Evolutionary conservation across 192 early-diverging fungal species (phyloP).

Genomic region (Powellomyces hirtus): DNA sequence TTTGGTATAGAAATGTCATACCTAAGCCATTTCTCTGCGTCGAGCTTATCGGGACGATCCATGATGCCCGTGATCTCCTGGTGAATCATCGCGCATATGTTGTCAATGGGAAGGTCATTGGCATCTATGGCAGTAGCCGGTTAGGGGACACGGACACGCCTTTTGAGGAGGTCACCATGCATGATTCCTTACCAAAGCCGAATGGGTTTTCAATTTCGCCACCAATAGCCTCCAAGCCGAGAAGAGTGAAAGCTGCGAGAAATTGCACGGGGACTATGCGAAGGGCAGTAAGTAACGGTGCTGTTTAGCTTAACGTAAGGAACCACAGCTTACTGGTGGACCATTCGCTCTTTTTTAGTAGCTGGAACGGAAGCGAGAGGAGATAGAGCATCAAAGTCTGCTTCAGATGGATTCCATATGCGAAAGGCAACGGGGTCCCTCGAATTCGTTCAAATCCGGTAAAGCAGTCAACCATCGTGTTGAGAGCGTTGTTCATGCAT

Average conservation of each 20-base stretch:
- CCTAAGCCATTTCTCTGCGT: background rate
- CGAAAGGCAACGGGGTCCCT: slow-evolving; percentile 80
- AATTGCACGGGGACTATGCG: background rate
- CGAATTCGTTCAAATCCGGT: slow-evolving; percentile 78
- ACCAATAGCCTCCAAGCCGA: slow-evolving; percentile 83
- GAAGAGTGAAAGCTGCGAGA: slow-evolving; percentile 16
- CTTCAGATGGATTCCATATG: slow-evolving; percentile 78
- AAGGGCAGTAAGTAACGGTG: slow-evolving; percentile 17
- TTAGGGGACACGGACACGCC: too few relatives aligned
- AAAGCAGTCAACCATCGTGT: slow-evolving; percentile 26
- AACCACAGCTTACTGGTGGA: slow-evolving; percentile 61
- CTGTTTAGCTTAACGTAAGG: background rate
- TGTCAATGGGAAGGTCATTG: slow-evolving; percentile 18
- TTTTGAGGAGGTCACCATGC: too few relatives aligned
- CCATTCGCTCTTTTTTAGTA: slow-evolving; percentile 50
- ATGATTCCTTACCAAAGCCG: slow-evolving; percentile 41
- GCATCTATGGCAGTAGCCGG: too few relatives aligned
- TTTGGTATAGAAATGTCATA: background rate
- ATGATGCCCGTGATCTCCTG: slow-evolving; percentile 19
- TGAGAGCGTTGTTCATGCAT: slow-evolving; percentile 21
- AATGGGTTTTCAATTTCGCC: slow-evolving; percentile 94
- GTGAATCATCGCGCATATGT: slow-evolving; percentile 23
- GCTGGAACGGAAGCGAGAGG: slow-evolving; percentile 77
- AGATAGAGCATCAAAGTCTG: slow-evolving; percentile 57
- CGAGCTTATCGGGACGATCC: slow-evolving; percentile 25